Evolutionary conservation across 1,284 basidiomycete genomes (phyloP).

Genomic region (Ceratobasidium sp.): DNA sequence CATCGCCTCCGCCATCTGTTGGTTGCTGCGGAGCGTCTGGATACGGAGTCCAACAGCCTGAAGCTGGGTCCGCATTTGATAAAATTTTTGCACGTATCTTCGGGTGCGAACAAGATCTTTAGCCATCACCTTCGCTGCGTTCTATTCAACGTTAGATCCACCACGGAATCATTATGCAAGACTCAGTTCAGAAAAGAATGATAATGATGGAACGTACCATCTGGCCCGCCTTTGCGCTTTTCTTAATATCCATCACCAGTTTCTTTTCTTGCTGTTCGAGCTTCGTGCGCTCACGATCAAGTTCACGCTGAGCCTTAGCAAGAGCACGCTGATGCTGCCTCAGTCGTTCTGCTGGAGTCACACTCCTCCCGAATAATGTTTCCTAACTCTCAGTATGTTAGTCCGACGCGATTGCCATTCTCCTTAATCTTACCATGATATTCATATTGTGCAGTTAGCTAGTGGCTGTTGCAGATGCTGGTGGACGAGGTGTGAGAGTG

Average conservation of each 20-base stretch:
- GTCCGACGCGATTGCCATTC: too few relatives aligned
- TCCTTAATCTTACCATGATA: constrained; percentile 44
- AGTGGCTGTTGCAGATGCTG: constrained; percentile 2
- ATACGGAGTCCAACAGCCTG: constrained; percentile 97
- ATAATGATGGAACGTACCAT: constrained; percentile 71
- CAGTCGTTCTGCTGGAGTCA: constrained; percentile 95
- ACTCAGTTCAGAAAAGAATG: background rate
- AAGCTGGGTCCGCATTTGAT: constrained; percentile 98
- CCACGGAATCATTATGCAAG: constrained; percentile 21
- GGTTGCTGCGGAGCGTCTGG: constrained; percentile 95
- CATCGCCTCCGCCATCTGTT: constrained; percentile 99
- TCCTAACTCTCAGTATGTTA: constrained; percentile 68
- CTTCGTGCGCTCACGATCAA: constrained; percentile 94
- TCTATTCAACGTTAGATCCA: constrained; percentile 64
- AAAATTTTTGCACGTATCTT: constrained; percentile 97
- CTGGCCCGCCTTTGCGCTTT: constrained; percentile 95
- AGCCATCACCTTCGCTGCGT: constrained; percentile 99
- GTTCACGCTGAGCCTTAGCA: constrained; percentile 95
- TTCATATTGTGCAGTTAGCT: constrained; percentile 46
- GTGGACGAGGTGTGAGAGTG: constrained; percentile 35
- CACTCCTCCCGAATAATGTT: constrained; percentile 91
- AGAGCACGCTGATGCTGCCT: constrained; percentile 96
- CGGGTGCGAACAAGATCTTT: constrained; percentile 97
- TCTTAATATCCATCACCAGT: constrained; percentile 93
- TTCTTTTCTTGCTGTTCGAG: constrained; percentile 97